Evolutionary conservation across 2,329 filamentous ascomycete species (phyloP).

Genomic region (Diaporthe helianthi): DNA sequence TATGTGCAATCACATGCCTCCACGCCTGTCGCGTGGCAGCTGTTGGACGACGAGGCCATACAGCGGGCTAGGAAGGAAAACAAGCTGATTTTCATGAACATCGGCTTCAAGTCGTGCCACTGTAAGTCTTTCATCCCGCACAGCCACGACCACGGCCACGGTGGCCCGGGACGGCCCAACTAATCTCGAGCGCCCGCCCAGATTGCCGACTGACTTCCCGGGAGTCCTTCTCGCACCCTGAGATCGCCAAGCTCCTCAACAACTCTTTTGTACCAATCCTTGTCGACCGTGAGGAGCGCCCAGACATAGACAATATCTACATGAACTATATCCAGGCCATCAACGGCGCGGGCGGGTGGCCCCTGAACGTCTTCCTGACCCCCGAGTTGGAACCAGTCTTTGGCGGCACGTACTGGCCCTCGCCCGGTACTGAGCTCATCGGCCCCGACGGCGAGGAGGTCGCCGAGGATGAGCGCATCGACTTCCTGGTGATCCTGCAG

Average conservation of each 20-base stretch:
- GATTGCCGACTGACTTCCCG: conserved; percentile 90
- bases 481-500: conserved; percentile 81
- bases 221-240: conserved; percentile 86
- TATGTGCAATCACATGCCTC: conserved; percentile 75
- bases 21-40: conserved; percentile 91
- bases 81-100: conserved; percentile 89
- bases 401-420: conserved; percentile 95
- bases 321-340: conserved; percentile 99
- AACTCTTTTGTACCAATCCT: conserved; percentile 88
- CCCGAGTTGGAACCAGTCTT: conserved; percentile 93
- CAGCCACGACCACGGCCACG: neutral
- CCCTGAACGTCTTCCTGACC: conserved; percentile 94
- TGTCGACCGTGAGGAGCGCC: conserved; percentile 91
- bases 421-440: conserved; percentile 67
- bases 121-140: conserved; percentile 62
- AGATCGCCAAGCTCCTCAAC: conserved; percentile 85
- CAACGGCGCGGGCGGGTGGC: conserved; percentile 90
- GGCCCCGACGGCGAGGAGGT: conserved; percentile 50
- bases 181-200: conserved; percentile 42
- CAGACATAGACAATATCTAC: conserved; percentile 93
- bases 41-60: conserved; percentile 80
- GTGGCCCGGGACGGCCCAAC: neutral
- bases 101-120: conserved; percentile 95
- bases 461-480: conserved; percentile 65
- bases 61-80: conserved; percentile 81